A percentile compares a stretch with the other conserved stretches of the same genome.
phyloP scores from a whole-genome alignment of 2,329 filamentous ascomycete genomes.

The Fusarium cicatricum region DNA sequence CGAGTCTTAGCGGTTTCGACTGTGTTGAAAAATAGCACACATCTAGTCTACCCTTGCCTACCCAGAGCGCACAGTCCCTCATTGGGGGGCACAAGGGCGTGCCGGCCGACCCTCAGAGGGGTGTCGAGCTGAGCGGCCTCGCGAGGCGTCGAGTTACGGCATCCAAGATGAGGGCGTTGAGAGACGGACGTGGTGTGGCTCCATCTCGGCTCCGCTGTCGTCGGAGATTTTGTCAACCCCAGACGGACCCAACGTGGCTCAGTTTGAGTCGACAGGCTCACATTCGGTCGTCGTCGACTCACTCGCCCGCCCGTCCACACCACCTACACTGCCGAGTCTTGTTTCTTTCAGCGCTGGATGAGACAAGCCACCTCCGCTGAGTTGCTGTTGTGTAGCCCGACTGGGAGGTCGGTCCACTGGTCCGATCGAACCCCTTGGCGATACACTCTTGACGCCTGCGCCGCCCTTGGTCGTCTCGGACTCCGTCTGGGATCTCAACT shows the following conservation, averaged over 20 bases:
- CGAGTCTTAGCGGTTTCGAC: conserved; percentile 40
- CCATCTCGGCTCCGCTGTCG: conserved; percentile 33
- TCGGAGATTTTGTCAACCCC: conserved; percentile 45
- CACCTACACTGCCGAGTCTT: conserved; percentile 35
- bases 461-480: conserved; percentile 40
- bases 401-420: conserved; percentile 41
- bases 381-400: conserved; percentile 40
- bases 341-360: conserved; percentile 39
- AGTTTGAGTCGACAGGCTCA: conserved; percentile 41
- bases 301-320: conserved; percentile 40
- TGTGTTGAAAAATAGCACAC: conserved; percentile 44
- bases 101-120: conserved; percentile 17
- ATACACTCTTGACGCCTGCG: conserved; percentile 42
- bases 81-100: conserved; percentile 29
- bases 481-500: conserved; percentile 32
- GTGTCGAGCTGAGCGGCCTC: conserved; percentile 22
- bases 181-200: conserved; percentile 30
- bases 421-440: conserved; percentile 41
- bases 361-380: conserved; percentile 43
- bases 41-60: conserved; percentile 29
- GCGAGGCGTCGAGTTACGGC: conserved; percentile 28
- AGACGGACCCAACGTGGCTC: conserved; percentile 43
- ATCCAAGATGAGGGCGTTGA: conserved; percentile 21
- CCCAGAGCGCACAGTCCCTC: conserved; percentile 24
- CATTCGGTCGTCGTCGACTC: conserved; percentile 39